Percentiles rank a stretch among this genome's conserved stretches.
phyloP scores from a whole-genome alignment of 1,284 basidiomycete species.

The Exsudoporus floridanus region DNA sequence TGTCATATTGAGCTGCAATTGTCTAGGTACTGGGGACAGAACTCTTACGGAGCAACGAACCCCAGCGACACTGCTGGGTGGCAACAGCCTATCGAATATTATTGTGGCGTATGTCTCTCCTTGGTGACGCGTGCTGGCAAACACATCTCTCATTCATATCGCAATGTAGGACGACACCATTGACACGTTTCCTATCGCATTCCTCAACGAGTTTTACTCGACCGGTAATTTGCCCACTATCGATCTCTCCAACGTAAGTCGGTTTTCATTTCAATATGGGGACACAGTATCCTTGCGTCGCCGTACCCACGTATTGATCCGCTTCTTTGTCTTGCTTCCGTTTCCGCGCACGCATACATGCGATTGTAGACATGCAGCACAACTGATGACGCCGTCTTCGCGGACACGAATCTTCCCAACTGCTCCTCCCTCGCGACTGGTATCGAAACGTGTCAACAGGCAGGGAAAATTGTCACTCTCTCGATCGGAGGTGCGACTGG shows the following conservation, averaged over 20 bases:
- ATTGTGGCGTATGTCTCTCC: conserved; percentile 23
- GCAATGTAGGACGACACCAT: conserved; percentile 16
- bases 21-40: conserved; percentile 34
- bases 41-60: conserved; percentile 26
- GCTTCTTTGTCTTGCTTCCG: not conserved
- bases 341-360: not conserved
- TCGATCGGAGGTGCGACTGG: conserved; percentile 64
- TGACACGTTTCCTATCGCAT: conserved; percentile 54
- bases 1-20: not conserved
- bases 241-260: conserved; percentile 56
- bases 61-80: conserved; percentile 13
- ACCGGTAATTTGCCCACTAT: conserved; percentile 57
- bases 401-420: conserved; percentile 56
- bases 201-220: conserved; percentile 57
- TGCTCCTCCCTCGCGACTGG: conserved; percentile 54
- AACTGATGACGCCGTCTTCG: conserved; percentile 41
- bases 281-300: not conserved
- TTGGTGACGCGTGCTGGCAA: not conserved
- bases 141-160: not conserved
- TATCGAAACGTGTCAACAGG: conserved; percentile 60
- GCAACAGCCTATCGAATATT: conserved; percentile 34
- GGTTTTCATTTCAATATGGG: not conserved
- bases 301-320: not conserved
- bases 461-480: conserved; percentile 65
- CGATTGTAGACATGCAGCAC: conserved; percentile 50